Evolutionary conservation across 805 yeast genomes (phyloP), one percentile per base, ranked within the genome.

Genomic region (Vanderwaltozyma verrucispora): DNA sequence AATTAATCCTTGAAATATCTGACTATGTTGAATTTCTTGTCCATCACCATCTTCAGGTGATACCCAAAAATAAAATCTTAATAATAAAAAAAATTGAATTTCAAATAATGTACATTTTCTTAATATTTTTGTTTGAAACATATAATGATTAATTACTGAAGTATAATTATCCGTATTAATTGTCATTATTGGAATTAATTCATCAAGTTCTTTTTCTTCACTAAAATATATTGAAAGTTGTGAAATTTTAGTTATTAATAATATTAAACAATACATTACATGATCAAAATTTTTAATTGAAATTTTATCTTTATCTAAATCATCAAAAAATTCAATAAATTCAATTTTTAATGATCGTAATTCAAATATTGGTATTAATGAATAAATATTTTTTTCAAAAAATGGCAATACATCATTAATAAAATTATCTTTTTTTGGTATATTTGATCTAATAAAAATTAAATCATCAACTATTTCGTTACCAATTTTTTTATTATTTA

Each of bases 31-130:
- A 12, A 49, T 42, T 20, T 45, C 49, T 18, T 48, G 41, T 2
- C 62, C 62, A 39, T 57, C 61, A 11, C 59, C 59, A 40, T 54
- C 59, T 30, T 57, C 59, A 2, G 60, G 59, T 3, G 54, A 52
- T 40, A 59, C 50, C 61, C 61, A 57, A 30, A 53, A 50, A 37
- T 53, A 51, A 33, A 57, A 48, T 37, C 60, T 47, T 17, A 56
- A 40, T 23, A 57, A 27, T 18, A 57, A 30, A 19, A 56, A 38
- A 39, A 47, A 41, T 30, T 54, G 57, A n/a, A 56, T 27, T 34
- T 54, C 57, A 30, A 50, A 30, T 17, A 57, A 26, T 1, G 59
- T 54, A 35, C 54, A 49, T 39, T 57, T 57, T 31, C 58, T 42
- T 4, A 53, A 37, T 14, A 46, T 35, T 35, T 54, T 56, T 41